Conservation (phyloP, 2,329 filamentous ascomycete species). For the Diaporthe batatas region DNA sequence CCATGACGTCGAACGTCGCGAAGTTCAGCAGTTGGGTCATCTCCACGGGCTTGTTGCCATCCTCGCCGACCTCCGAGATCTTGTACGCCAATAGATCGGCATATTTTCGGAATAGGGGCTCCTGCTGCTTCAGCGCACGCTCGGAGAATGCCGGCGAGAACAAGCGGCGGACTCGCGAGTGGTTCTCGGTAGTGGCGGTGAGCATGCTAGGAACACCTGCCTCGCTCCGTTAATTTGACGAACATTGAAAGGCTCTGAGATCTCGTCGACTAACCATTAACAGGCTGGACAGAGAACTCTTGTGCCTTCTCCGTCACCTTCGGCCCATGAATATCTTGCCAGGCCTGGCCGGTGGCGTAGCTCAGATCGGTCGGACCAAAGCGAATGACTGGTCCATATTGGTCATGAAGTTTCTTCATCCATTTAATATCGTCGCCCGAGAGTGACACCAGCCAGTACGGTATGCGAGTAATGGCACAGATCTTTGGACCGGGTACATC, state of each 20-base stretch:
- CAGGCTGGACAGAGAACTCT: conserved; percentile 43
- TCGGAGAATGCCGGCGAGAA: conserved; percentile 46
- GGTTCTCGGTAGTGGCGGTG: conserved; percentile 43
- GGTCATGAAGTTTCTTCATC: conserved; percentile 44
- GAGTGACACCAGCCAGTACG: conserved; percentile 45
- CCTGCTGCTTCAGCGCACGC: conserved; percentile 43
- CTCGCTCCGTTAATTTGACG: not conserved
- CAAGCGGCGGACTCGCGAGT: conserved; percentile 43
- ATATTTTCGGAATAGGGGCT: conserved; percentile 52
- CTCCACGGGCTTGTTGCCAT: conserved; percentile 41
- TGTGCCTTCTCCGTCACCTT: conserved; percentile 40
- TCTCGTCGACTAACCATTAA: conserved; percentile 41
- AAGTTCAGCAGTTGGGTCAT: conserved; percentile 44
- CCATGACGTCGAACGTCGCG: conserved; percentile 46
- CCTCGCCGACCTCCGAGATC: conserved; percentile 50
- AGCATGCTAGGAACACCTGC: conserved; percentile 43
- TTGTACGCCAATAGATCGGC: conserved; percentile 54
- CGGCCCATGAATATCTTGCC: conserved; percentile 45
- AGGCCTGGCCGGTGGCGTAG: conserved; percentile 40
- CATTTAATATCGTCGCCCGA: conserved; percentile 44
- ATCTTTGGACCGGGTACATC: conserved; percentile 44
- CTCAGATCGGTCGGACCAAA: conserved; percentile 36
- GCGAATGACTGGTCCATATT: conserved; percentile 36
- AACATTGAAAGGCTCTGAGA: not conserved
- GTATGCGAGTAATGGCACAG: conserved; percentile 45